Evolutionary conservation across 2,329 filamentous ascomycete genomes (phyloP), one percentile per base, ranked within the genome.

Genomic region (Aspergillus fischeri): DNA sequence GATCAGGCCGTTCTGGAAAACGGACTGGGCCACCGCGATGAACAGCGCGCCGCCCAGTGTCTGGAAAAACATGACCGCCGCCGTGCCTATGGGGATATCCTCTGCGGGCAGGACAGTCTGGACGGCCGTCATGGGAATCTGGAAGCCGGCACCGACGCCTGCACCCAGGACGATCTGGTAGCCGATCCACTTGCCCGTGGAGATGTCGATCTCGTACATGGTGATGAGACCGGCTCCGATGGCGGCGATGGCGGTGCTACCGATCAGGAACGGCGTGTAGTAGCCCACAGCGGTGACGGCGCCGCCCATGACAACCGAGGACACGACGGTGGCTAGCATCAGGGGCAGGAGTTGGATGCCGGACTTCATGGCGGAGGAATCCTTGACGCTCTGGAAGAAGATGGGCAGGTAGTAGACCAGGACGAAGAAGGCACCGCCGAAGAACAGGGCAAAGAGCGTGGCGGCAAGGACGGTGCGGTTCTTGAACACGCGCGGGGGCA

Each of bases 1-100:
- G 54, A 82, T 72, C 11, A 85, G 74, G 1, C 71, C 70, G 62
- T 81, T 82, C 52, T 75, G 75, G 60, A 84, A 81, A 4, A 83
- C 73, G 55, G 75, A 78, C 61, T 83, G 78, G 1, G 72, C 80
- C 14, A 81, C 78, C 3, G 76, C 76, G 47, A 84, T 75, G 58
- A 83, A 83, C 1, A 84, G 56, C 0, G 73, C 72, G 1, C 73
- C 73, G n/a, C 73, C 73, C 24, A 76, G 67, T 1, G 67, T 73
- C 52, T 75, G 70, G 59, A 67, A 66, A 61, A 76, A 75, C 60
- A 74, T 71, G 25, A 74, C 68, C 25, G 71, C 60, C 9, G 70
- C 67, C 3, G 71, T 74, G 2, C 71, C 73, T 32, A 67, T 66
- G 3, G 73, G 72, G 25, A 75, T 59, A 45, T 75, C 70, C 10